Percentiles rank a stretch among this genome's conserved stretches.
phyloP scores from a whole-genome alignment of 1,284 basidiomycete genomes.

The Heterobasidion irregulare region DNA sequence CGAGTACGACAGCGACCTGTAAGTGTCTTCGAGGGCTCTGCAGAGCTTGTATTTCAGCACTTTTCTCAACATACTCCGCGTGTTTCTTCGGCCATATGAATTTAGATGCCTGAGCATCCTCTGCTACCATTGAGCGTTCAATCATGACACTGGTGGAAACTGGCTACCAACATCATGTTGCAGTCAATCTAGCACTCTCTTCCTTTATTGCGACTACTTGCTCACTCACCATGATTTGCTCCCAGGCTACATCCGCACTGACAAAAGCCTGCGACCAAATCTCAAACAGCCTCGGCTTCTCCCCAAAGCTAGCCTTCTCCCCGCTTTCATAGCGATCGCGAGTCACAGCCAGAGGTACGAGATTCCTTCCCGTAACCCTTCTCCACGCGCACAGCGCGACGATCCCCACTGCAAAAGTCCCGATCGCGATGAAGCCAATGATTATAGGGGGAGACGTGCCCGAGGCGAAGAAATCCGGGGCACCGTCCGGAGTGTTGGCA shows the following conservation, averaged over 20 bases:
- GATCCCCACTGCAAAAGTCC: conserved; percentile 6
- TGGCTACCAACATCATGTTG: not conserved
- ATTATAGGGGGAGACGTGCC: conserved; percentile 9
- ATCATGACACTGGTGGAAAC: not conserved
- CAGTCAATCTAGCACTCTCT: not conserved
- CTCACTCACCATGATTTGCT: conserved; percentile 7
- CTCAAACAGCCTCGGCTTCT: conserved; percentile 8
- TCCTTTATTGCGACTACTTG: not conserved
- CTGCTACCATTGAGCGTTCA: not conserved
- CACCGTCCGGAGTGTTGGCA: not conserved
- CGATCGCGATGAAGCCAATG: conserved; percentile 10
- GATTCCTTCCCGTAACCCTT: not conserved
- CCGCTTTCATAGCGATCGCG: not conserved
- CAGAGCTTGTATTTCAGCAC: not conserved
- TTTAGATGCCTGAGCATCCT: not conserved
- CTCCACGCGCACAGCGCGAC: conserved; percentile 8
- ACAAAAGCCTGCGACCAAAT: conserved; percentile 5
- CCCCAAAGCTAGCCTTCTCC: not conserved
- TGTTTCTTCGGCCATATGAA: not conserved
- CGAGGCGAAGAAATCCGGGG: conserved; percentile 2
- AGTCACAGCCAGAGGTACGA: not conserved
- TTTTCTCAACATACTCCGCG: not conserved
- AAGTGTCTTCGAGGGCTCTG: not conserved
- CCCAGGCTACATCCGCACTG: conserved; percentile 1
- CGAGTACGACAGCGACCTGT: conserved; percentile 17